Evolutionary conservation across 805 yeast genomes (phyloP), one percentile per base, ranked within the genome.

Genomic region (Tetrapisispora iriomotensis): DNA sequence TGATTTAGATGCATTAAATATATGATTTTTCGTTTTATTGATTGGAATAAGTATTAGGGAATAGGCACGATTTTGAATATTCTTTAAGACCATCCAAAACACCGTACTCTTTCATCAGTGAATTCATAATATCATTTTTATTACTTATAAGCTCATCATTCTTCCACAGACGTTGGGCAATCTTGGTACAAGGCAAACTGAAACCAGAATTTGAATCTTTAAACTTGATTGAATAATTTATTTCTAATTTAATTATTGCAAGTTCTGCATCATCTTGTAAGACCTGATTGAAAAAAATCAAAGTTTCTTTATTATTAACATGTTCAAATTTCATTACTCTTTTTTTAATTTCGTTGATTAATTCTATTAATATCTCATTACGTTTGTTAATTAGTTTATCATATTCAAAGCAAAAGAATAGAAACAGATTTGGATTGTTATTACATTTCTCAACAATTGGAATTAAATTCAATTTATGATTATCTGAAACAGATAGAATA

Each of bases 41-140:
- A 14, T 34, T 17, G 8, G 24, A 34, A 19, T 34, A 34, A 15
- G 17, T 18, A 14, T 28, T 34, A 18, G 41, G 41, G n/a, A 34
- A 38, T 15, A 47, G 38, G 37, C 51, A 47, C 13, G 45, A 35
- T 23, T 37, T 45, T 28, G 41, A 32, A 30, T 40, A 39, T 26
- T 45, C 49, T 22, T 36, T 18, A 7, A 53, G 22, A n/a, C 57
- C 52, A 10, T 28, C 34, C 5, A 25, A 12, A 10, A 54, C 37
- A 15, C 58, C 61, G 38, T 53, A 53, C 27, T 54, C 55, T 13
- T 40, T 38, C 17, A 53, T 36, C 21, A 56, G 42, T 13, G 47
- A 46, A 15, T 29, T 20, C 19, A 48, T 36, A 17, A 54, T 42
- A 29, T 41, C 15, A 41, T 37, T 23, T 39, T 39, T 24, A 40